phyloP scores from a whole-genome alignment of 106 monocot species.

The Dactylorhiza incarnata region DNA sequence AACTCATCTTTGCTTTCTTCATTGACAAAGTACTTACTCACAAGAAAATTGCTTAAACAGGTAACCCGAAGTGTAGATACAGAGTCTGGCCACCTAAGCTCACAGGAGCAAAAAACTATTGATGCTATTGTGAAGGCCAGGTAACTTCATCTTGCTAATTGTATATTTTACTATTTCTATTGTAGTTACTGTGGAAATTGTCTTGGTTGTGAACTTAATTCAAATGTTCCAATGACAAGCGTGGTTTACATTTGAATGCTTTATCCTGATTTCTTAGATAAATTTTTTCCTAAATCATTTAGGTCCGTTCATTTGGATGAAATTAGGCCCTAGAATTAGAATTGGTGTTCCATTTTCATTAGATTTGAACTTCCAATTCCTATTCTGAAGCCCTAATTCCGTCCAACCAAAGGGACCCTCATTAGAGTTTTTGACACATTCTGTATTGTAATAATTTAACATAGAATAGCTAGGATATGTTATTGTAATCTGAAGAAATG shows the following conservation, averaged over 20 bases:
- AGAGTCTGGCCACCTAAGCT: constrained; percentile 39
- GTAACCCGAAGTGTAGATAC: constrained; percentile 73
- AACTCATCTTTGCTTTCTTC: not conserved
- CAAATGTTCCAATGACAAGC: not conserved
- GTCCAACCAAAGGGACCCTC: too few species aligned
- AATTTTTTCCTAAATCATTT: not conserved
- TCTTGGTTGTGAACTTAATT: not conserved
- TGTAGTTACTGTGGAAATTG: not conserved
- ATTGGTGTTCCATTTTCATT: too few species aligned
- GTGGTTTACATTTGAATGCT: not conserved
- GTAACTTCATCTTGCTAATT: constrained; percentile 15
- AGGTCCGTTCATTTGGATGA: too few species aligned
- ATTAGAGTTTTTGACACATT: not conserved
- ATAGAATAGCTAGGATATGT: not conserved
- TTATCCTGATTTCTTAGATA: not conserved
- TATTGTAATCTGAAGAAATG: not conserved
- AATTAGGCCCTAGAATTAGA: too few species aligned
- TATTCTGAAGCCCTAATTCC: too few species aligned
- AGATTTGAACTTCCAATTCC: too few species aligned
- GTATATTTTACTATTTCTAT: not conserved
- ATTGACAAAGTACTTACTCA: not conserved
- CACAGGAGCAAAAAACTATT: constrained; percentile 65
- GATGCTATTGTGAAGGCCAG: constrained; percentile 83
- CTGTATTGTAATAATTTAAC: not conserved
- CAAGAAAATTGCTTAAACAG: constrained; percentile 20